Conservation (phyloP, 148 eudicot genomes). For the Chenopodium suecicum region DNA sequence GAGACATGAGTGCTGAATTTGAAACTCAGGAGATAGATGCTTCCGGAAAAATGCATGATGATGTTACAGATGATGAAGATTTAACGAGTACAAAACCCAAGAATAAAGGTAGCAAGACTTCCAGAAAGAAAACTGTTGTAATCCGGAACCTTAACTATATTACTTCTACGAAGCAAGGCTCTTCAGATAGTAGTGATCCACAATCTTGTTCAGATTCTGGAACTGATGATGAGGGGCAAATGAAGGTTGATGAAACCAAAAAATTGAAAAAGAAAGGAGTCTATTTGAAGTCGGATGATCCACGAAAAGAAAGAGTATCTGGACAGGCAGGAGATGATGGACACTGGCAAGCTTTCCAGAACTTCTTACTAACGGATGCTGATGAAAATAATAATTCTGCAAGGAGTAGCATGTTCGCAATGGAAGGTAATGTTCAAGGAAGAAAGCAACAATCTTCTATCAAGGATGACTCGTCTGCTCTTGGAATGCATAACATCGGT, state of each 20-base stretch:
- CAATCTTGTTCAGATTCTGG: conserved; percentile 55
- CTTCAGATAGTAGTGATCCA: conserved; percentile 47
- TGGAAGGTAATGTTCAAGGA: conserved; percentile 51
- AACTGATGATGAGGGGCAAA: conserved; percentile 35
- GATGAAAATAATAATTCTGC: conserved; percentile 53
- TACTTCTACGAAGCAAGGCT: conserved; percentile 50
- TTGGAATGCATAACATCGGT: conserved; percentile 33
- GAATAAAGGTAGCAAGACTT: conserved; percentile 55
- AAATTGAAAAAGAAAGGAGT: conserved; percentile 44
- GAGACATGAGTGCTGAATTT: conserved; percentile 48
- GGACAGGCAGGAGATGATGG: conserved; percentile 56
- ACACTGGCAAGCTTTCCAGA: conserved; percentile 92
- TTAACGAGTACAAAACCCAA: conserved; percentile 30
- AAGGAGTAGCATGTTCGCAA: conserved; percentile 52
- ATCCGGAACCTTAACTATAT: conserved; percentile 85
- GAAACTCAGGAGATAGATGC: conserved; percentile 42
- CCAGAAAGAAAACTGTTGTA: conserved; percentile 61
- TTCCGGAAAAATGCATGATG: conserved; percentile 35
- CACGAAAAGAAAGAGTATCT: conserved; percentile 28
- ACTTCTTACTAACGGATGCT: conserved; percentile 62
- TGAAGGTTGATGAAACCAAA: conserved; percentile 25
- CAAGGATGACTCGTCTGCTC: conserved; percentile 53
- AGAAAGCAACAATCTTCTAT: conserved; percentile 39
- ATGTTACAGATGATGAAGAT: conserved; percentile 38
- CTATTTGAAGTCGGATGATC: conserved; percentile 29